Base-by-base conservation (phyloP, 345 rosid genomes). In the Conringia planisiliqua region DNA sequence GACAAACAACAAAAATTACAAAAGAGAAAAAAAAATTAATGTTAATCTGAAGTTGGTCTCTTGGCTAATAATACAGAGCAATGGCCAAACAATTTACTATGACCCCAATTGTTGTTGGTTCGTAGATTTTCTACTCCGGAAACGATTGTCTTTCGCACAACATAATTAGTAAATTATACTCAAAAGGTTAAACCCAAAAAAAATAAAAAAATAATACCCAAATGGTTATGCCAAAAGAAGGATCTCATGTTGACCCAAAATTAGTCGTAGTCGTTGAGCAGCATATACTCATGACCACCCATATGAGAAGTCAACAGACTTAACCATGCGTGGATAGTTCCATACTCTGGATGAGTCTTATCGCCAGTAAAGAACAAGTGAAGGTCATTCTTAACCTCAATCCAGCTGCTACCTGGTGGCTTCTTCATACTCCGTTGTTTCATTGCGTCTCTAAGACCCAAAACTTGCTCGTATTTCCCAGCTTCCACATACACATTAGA, bases 381-480 rank as follows among this genome's bases (percentile, higher is more conserved):
- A 33, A 76, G 26, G 7, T 78, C 70, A 63, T 71, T 66, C 56
- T 76, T 83, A 54, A 84, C 75, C 77, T 59, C 79, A 73, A 82
- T 78, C 87, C 86, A 83, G 75, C 85, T 79, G 76, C 85, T 75
- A 7, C 85, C 88, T 16, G 88, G 85, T 51, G 61, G 73, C 83
- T 86, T 84, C 78, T 66, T 81, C 77, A 81, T 75, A 26, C 81
- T 79, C 70, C 68, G 75, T 62, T 79, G 75, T 77, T 62, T 86
- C 89, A 86, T 86, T 39, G 50, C 35, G 32, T 74, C 70, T 73
- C 87, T 84, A 62, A 82, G 51, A 44, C 71, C 83, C 76, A 70
- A 70, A 6, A 82, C 90, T 81, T 81, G 71, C 59, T 81, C 73
- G 55, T 75, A 81, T 58, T 70, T 71, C 27, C 84, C 86, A 72